Percentiles rank a stretch among this genome's conserved stretches.
These are phyloP conservation scores for Penicillium mononematosum DNA, from an alignment of 495 filamentous ascomycete species.

Conservation along the genomic window DNA sequence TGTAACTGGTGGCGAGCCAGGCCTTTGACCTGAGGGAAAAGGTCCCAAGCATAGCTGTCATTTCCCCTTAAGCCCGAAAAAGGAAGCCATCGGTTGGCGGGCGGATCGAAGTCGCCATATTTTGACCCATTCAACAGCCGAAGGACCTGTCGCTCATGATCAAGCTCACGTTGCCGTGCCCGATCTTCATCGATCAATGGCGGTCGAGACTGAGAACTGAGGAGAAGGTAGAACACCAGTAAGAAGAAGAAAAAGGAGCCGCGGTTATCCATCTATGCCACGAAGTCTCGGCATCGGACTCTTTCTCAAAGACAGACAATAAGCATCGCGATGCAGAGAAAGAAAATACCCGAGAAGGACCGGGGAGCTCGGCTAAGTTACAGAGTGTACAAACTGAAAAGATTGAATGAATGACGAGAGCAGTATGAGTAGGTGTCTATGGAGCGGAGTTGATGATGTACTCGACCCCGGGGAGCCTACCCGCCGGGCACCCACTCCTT, in stretches of 20 bases:
- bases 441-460: constrained; percentile 42
- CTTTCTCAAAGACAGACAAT: constrained; percentile 27
- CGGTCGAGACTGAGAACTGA: constrained; percentile 46
- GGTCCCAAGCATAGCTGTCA: constrained; percentile 73
- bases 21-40: constrained; percentile 54
- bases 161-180: constrained; percentile 44
- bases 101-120: constrained; percentile 71
- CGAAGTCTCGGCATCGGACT: constrained; percentile 34
- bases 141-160: constrained; percentile 57
- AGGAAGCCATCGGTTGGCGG: constrained; percentile 64
- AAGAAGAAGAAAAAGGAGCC: constrained; percentile 51
- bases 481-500: constrained; percentile 11
- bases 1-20: constrained; percentile 53
- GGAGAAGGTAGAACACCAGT: constrained; percentile 49
- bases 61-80: constrained; percentile 70
- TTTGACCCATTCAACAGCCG: constrained; percentile 65
- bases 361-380: constrained; percentile 9
- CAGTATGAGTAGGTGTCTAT: constrained; percentile 13
- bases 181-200: constrained; percentile 48
- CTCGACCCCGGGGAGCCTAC: constrained; percentile 19
- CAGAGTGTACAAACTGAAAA: neutral
- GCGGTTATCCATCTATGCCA: constrained; percentile 50
- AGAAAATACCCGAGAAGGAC: constrained; percentile 1
- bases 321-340: constrained; percentile 25
- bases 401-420: constrained; percentile 32